Evolutionary conservation across 2,329 filamentous ascomycete genomes (phyloP).

Genomic region (Oidium heveae): DNA sequence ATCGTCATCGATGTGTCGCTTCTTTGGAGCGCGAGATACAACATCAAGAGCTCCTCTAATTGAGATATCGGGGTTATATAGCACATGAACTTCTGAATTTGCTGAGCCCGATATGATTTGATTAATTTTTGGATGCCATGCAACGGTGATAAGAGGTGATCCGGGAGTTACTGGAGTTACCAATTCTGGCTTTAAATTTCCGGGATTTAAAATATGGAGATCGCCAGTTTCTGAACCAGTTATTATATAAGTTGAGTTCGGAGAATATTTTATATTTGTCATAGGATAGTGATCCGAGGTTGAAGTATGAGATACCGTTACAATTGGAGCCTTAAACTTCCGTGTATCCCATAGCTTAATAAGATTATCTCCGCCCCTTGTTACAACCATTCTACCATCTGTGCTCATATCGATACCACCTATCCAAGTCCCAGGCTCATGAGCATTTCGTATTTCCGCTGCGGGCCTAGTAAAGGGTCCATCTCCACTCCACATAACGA

Average conservation of each 20-base stretch:
- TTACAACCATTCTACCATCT: conserved; percentile 76
- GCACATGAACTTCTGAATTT: conserved; percentile 67
- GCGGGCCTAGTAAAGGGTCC: conserved; percentile 63
- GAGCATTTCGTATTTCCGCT: conserved; percentile 64
- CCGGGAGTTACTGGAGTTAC: conserved; percentile 75
- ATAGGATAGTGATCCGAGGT: conserved; percentile 66
- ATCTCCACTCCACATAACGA: conserved; percentile 80
- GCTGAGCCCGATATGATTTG: conserved; percentile 88
- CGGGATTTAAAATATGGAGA: conserved; percentile 80
- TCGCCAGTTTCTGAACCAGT: conserved; percentile 71
- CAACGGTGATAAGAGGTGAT: conserved; percentile 55
- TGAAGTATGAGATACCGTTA: conserved; percentile 52
- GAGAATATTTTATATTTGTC: conserved; percentile 73
- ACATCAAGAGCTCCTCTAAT: conserved; percentile 60
- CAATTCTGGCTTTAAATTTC: conserved; percentile 62
- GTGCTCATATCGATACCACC: conserved; percentile 73
- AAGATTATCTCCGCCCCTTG: conserved; percentile 67
- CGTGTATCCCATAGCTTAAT: conserved; percentile 95
- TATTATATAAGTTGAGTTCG: conserved; percentile 59
- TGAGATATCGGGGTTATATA: conserved; percentile 76
- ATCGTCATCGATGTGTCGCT: conserved; percentile 86
- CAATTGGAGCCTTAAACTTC: conserved; percentile 79
- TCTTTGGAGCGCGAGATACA: conserved; percentile 83
- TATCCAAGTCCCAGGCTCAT: conserved; percentile 67
- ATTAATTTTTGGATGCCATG: conserved; percentile 88